These are phyloP conservation scores for Fusarium sp. DNA, from an alignment of 2,329 filamentous ascomycete genomes.

Conservation along the genomic window DNA sequence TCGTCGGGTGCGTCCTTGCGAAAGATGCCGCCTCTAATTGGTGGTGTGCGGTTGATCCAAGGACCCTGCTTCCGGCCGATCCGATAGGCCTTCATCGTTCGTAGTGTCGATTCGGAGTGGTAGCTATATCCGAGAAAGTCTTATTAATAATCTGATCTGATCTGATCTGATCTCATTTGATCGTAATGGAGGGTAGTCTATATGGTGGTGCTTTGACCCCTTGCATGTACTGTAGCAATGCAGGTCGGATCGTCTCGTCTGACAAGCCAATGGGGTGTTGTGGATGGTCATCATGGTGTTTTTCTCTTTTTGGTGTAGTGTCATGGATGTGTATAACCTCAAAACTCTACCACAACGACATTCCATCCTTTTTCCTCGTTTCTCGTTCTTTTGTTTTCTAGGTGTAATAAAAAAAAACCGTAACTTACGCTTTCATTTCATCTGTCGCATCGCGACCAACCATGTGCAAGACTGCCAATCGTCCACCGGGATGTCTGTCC, in stretches of 20 bases:
- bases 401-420: neutral
- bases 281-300: neutral
- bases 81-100: constrained; percentile 70
- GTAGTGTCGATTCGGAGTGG: constrained; percentile 65
- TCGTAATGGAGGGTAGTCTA: constrained; percentile 1
- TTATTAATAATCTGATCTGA: constrained; percentile 33
- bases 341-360: neutral
- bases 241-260: neutral
- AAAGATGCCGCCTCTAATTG: constrained; percentile 65
- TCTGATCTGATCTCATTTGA: neutral
- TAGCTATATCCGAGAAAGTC: constrained; percentile 58
- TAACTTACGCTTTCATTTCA: constrained; percentile 52
- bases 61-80: constrained; percentile 68
- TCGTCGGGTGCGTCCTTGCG: constrained; percentile 34
- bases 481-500: constrained; percentile 68
- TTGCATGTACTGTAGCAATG: constrained; percentile 10
- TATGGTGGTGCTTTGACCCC: neutral
- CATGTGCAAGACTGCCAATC: constrained; percentile 69
- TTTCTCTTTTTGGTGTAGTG: constrained; percentile 14
- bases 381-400: neutral
- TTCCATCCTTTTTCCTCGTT: neutral
- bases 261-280: constrained; percentile 32
- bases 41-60: constrained; percentile 70
- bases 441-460: constrained; percentile 55
- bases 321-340: constrained; percentile 5